Base-by-base conservation (phyloP, 352 stramenopile genomes). In the Pythium apleroticum region DNA sequence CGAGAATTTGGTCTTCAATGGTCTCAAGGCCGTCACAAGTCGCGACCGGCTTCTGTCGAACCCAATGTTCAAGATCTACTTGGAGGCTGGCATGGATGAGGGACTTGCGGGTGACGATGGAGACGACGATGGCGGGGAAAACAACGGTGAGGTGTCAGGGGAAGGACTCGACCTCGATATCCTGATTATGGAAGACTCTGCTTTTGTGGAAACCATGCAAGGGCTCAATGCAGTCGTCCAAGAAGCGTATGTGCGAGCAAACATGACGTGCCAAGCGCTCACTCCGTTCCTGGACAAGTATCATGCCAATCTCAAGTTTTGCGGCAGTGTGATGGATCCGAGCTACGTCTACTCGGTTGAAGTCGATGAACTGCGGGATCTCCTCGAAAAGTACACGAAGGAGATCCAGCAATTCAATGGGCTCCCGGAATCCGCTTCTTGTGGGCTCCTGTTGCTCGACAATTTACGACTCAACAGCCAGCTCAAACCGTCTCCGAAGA, bases 221-320 rank as follows among this genome's bases (percentile, higher is more conserved):
- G 74, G 63, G 12, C 72, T 93, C 28, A 80, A 81, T 57, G 59
- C 66, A 22, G 75, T 88, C 8, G 48, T 91, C 20, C 37, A 81
- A 50, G 77, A 91, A 43, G 80, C 80, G 15, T 93, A 79, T 48
- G 69, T 75, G 14, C 60, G 55, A 11, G 76, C 86, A 0, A 72
- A 80, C 14, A 71, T 75, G n/a, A 94, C 85, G 28, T 86, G 80
- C 27, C 41, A 52, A 0, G 63, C 72, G 1, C 86, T 98, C 8
- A 63, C 77, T 14, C 66, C 90, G 0, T 98, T 93, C 65, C 64
- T 91, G 3, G 66, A 82, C 19, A 89, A 86, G 27, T 96, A 86
- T 63, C 71, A 86, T 27, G 77, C 78, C 9, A 97, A 98, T 60
- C 27, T 76, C 15, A 24, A 30, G 1, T 93, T 93, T 57, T 85